Evolutionary conservation across 305 asterid genomes (phyloP).

Genomic region (Petunia hybrid): DNA sequence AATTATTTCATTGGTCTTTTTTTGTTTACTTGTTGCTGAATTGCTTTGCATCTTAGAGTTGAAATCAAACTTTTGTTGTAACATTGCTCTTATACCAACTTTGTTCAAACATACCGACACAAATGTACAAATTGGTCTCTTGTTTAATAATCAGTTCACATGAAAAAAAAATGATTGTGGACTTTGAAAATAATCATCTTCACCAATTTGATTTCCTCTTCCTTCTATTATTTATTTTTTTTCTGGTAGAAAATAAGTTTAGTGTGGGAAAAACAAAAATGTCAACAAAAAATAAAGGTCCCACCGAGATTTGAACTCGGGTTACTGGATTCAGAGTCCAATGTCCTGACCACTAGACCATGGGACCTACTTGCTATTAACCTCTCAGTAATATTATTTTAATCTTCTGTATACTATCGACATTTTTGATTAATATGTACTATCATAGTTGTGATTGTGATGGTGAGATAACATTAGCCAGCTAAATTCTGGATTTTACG

Average conservation of each 20-base stretch:
- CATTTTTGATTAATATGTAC: no score
- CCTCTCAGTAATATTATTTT: background rate
- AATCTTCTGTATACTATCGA: no score
- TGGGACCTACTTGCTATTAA: constrained; percentile 30
- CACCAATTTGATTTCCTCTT: background rate
- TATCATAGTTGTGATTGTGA: background rate
- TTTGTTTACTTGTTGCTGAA: background rate
- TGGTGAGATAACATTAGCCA: background rate
- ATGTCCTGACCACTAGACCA: constrained; percentile 52
- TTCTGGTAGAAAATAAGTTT: background rate
- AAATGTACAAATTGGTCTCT: background rate
- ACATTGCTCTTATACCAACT: background rate
- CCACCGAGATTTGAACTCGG: constrained; percentile 52
- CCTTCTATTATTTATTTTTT: background rate
- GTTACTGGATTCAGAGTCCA: constrained; percentile 51
- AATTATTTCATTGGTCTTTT: constrained; percentile 5
- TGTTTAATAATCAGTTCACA: background rate
- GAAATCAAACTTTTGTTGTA: background rate
- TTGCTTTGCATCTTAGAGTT: constrained; percentile 8
- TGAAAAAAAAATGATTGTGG: background rate
- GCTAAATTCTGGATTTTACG: background rate
- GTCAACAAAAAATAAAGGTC: constrained; percentile 22
- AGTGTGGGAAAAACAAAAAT: background rate
- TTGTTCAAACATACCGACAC: background rate
- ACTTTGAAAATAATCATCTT: background rate